These are phyloP conservation scores for Hortiboletus campestris DNA, from an alignment of 768 basidiomycete genomes.

Conservation along the genomic window DNA sequence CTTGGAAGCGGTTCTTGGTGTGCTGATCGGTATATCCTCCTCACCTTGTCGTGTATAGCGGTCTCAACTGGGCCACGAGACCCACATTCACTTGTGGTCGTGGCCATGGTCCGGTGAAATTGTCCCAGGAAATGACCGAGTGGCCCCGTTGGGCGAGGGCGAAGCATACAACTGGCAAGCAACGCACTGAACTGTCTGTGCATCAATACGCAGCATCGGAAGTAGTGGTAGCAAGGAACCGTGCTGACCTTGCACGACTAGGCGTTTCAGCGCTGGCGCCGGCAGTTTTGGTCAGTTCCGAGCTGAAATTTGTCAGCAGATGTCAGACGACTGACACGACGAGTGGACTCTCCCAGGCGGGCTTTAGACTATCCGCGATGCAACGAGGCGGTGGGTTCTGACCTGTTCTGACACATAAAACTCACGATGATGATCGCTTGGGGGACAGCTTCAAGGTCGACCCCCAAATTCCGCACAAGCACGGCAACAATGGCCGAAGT, in stretches of 20 bases:
- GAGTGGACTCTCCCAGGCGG: not conserved
- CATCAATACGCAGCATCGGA: constrained; percentile 24
- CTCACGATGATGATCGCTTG: not conserved
- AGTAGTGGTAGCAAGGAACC: constrained; percentile 10
- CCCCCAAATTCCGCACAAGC: constrained; percentile 4
- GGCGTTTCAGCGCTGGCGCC: constrained; percentile 1
- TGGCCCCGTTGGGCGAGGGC: constrained; percentile 19
- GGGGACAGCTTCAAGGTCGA: constrained; percentile 1
- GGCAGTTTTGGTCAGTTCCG: not conserved
- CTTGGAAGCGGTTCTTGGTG: constrained; percentile 22
- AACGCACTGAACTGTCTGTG: constrained; percentile 7
- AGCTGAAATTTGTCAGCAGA: constrained; percentile 16
- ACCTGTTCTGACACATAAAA: constrained; percentile 2
- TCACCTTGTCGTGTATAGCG: constrained; percentile 62
- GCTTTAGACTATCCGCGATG: not conserved
- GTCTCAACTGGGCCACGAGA: constrained; percentile 51
- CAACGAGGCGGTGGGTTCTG: constrained; percentile 17
- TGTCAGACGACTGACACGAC: no score
- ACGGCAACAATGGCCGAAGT: constrained; percentile 1
- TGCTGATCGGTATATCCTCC: constrained; percentile 21
- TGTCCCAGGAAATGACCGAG: constrained; percentile 19
- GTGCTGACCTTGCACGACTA: not conserved
- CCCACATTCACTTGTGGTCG: constrained; percentile 22
- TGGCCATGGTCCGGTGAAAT: constrained; percentile 30
- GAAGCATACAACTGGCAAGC: constrained; percentile 25